These are phyloP conservation scores for Picea sitchensis DNA, from an alignment of 75 land plant species.

Conservation along the genomic window DNA sequence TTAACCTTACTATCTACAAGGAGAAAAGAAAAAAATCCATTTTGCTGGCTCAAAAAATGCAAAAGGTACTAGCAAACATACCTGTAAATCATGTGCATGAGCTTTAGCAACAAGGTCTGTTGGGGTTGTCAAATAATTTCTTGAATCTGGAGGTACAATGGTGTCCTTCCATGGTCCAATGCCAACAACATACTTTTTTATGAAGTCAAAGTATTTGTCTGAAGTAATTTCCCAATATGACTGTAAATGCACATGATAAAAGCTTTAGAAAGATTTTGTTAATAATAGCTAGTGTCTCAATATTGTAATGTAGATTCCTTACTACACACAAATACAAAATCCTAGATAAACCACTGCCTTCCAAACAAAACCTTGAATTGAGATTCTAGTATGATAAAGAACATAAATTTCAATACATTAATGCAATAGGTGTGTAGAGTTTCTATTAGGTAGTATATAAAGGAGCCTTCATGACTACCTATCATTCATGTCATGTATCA, in stretches of 20 bases:
- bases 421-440: too few species aligned
- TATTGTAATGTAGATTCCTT: too few species aligned
- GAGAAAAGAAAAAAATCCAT: not conserved
- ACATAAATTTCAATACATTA: too few species aligned
- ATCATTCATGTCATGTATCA: too few species aligned
- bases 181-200: conserved; percentile 79
- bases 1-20: not conserved
- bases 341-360: too few species aligned
- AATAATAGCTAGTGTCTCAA: too few species aligned
- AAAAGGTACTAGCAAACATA: conserved; percentile 16
- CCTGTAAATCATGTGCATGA: conserved; percentile 82
- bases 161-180: conserved; percentile 99
- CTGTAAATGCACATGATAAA: conserved; percentile 33
- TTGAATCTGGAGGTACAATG: conserved; percentile 53
- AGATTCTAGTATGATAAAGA: too few species aligned
- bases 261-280: too few species aligned
- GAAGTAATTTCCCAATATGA: conserved; percentile 89
- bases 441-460: too few species aligned
- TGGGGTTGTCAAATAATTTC: conserved; percentile 61
- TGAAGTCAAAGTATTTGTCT: conserved; percentile 64
- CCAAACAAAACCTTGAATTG: too few species aligned
- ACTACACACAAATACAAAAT: too few species aligned
- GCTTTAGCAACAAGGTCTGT: conserved; percentile 87
- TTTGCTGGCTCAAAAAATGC: not conserved
- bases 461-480: too few species aligned